Evolutionary conservation across 2,329 filamentous ascomycete genomes (phyloP).

Genomic region (Annulohypoxylon truncatum): DNA sequence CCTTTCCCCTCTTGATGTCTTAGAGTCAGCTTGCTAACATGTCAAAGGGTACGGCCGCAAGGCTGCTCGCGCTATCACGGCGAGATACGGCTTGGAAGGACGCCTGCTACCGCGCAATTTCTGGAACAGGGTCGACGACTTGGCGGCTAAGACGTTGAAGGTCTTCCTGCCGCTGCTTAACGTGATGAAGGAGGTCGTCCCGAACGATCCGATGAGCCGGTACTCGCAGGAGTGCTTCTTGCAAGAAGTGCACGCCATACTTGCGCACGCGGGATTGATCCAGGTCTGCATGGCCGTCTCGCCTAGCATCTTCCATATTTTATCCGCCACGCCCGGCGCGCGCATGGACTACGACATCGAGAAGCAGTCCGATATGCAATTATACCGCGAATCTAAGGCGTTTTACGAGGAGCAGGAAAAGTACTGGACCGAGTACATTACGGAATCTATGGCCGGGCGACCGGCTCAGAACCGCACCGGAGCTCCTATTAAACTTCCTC

Average conservation of each 20-base stretch:
- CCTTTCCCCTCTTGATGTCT: not conserved
- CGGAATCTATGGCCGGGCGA: not conserved
- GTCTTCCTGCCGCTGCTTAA: slow-evolving; percentile 55
- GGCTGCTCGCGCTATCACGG: slow-evolving; percentile 47
- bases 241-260: slow-evolving; percentile 45
- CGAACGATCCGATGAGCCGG: not conserved
- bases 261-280: slow-evolving; percentile 48
- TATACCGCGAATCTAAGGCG: slow-evolving; percentile 43
- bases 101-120: slow-evolving; percentile 49
- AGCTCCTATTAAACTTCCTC: slow-evolving; percentile 8
- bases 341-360: slow-evolving; percentile 47
- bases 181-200: slow-evolving; percentile 42
- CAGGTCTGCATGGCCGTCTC: slow-evolving; percentile 48
- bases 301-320: slow-evolving; percentile 46
- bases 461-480: not conserved
- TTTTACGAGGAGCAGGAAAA: slow-evolving; percentile 35
- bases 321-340: slow-evolving; percentile 48
- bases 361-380: slow-evolving; percentile 38
- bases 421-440: not conserved
- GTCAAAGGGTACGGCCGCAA: slow-evolving; percentile 53
- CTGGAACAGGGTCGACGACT: slow-evolving; percentile 53
- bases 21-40: slow-evolving; percentile 1
- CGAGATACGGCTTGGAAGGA: slow-evolving; percentile 44
- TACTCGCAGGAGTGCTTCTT: slow-evolving; percentile 35
- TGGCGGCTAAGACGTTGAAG: slow-evolving; percentile 49